Evolutionary conservation across 2,329 filamentous ascomycete genomes (phyloP), one percentile per base, ranked within the genome.

Genomic region (Colletotrichum musae): DNA sequence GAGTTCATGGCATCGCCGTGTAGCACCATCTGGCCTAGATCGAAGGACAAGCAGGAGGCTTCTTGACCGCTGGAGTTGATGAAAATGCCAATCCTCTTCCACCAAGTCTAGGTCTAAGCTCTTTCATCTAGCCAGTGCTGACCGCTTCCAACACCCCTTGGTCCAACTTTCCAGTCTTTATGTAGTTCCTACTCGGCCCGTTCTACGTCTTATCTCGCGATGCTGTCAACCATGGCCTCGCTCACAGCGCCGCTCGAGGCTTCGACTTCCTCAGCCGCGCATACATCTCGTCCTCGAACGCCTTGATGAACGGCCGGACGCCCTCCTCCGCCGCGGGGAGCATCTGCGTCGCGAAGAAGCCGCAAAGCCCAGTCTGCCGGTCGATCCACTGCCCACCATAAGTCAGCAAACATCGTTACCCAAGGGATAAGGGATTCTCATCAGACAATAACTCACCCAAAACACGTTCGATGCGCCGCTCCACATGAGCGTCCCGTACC

Each of bases 391-490:
- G 32, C 21, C 0, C 32, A 10, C 9, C 32, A 24, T 24, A 36
- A 3, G 43, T 70, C 24, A 71, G 67, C 26, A 10, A 10, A 36
- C 32, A 36, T 13, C 5, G 3, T 18, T 13, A n/a, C 13, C 3
- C 6, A 6, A 12, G 3, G 18, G 4, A n/a, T 5, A 51, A 41
- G 21, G 21, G 21, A 24, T 24, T 24, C 16, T 18, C 26, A 62
- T 74, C 80, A 78, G 28, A 32, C 7, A 36, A 36, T 2, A 10
- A 74, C 84, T 73, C 71, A 82, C 80, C 85, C 85, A 87, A 18
- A 80, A 78, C 4, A 83, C 71, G 73, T 87, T 87, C 12, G 81
- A 77, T 66, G 83, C 78, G 0, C 85, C 85, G 52, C 80, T 77
- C 85, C 85, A 87, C 5, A 75, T 74, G 70, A 86, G 36, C 4